Evolutionary conservation across 2,329 filamentous ascomycete species (phyloP).

Genomic region (Exophiala xenobiotica): DNA sequence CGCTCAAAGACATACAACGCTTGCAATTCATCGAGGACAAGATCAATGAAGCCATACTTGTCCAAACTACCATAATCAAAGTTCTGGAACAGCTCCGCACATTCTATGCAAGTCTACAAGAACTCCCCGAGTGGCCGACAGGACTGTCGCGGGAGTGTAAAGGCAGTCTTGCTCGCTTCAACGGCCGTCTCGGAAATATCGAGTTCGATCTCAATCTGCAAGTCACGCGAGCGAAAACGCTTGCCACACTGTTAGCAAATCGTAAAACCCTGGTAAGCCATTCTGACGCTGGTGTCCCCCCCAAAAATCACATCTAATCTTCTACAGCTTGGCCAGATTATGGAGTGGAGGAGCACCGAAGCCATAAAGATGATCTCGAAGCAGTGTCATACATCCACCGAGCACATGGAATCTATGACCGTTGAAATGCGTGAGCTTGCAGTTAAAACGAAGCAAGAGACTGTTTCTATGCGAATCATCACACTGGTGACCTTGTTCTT

Average conservation of each 20-base stretch:
- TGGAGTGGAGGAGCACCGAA: conserved; percentile 38
- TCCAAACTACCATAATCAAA: conserved; percentile 36
- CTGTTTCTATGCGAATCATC: conserved; percentile 37
- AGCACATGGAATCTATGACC: conserved; percentile 36
- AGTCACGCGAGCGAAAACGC: conserved; percentile 26
- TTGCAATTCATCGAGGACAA: conserved; percentile 43
- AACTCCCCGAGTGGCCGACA: background rate
- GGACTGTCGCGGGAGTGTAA: conserved; percentile 4
- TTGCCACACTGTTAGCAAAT: conserved; percentile 29
- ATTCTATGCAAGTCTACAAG: conserved; percentile 23
- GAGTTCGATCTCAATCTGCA: conserved; percentile 32
- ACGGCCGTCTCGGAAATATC: conserved; percentile 24
- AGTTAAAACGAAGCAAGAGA: conserved; percentile 33
- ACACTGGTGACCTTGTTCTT: conserved; percentile 38
- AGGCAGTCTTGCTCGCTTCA: conserved; percentile 25
- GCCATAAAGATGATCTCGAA: conserved; percentile 35
- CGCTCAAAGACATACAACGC: conserved; percentile 34
- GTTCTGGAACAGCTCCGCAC: conserved; percentile 33
- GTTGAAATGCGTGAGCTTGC: conserved; percentile 35
- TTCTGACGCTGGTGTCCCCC: no score
- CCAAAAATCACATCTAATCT: no score
- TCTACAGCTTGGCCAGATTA: conserved; percentile 34
- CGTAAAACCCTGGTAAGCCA: conserved; percentile 32
- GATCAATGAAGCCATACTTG: conserved; percentile 36
- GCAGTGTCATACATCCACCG: conserved; percentile 29